Percentiles rank a stretch among this genome's conserved stretches.
Evolutionary conservation across 2,329 filamentous ascomycete species (phyloP).

Genomic region (Chrysoporthe austroafricana): DNA sequence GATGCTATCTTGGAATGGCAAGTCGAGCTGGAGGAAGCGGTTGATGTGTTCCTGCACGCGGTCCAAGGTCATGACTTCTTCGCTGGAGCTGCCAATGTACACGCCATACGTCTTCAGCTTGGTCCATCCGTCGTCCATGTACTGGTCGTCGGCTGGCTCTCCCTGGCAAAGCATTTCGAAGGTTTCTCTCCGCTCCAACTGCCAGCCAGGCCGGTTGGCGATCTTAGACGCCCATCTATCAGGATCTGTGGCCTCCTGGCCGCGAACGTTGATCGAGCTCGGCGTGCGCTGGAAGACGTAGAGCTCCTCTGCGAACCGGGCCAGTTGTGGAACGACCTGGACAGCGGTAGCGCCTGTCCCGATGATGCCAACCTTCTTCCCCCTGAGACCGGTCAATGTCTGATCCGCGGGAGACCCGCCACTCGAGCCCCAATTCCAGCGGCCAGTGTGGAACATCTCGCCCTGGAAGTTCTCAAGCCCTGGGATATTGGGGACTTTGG

Average conservation of each 20-base stretch:
- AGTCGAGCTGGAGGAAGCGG: conserved; percentile 46
- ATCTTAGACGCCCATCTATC: conserved; percentile 43
- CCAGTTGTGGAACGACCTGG: conserved; percentile 49
- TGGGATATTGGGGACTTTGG: conserved; percentile 47
- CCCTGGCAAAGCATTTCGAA: conserved; percentile 37
- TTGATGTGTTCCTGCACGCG: conserved; percentile 43
- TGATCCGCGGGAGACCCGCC: conserved; percentile 46
- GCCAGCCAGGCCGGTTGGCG: conserved; percentile 51
- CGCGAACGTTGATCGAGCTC: conserved; percentile 44
- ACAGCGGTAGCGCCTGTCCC: conserved; percentile 56
- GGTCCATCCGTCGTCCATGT: conserved; percentile 51
- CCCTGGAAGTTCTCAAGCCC: conserved; percentile 48
- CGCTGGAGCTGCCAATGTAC: conserved; percentile 33
- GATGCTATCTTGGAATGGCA: conserved; percentile 45
- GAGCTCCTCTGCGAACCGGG: conserved; percentile 51
- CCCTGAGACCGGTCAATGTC: conserved; percentile 48
- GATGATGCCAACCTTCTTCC: conserved; percentile 52
- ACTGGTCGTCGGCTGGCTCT: conserved; percentile 20
- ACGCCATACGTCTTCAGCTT: conserved; percentile 12
- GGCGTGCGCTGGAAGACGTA: conserved; percentile 63
- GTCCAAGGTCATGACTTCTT: conserved; percentile 36
- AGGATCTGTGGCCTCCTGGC: conserved; percentile 45
- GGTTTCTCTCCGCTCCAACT: conserved; percentile 49
- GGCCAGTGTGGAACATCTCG: conserved; percentile 49
- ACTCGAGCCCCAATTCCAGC: conserved; percentile 50